Evolutionary conservation across 331 rosid species (phyloP).

Genomic region (Erythrophleum ivorense): DNA sequence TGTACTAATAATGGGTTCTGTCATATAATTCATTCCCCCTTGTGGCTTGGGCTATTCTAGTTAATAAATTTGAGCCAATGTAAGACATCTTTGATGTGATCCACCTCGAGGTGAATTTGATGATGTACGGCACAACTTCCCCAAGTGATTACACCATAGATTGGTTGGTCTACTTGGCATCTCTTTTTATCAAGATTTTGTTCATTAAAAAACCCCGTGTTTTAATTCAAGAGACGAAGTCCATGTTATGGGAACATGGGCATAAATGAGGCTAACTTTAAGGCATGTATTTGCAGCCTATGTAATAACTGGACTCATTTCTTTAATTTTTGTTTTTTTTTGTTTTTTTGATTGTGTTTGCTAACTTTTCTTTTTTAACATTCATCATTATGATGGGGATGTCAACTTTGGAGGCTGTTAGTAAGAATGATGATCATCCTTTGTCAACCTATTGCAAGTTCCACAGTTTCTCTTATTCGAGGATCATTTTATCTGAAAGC

Average conservation of each 20-base stretch:
- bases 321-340: no score
- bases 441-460: conserved; percentile 18
- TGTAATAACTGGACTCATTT: no score
- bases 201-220: conserved; percentile 12
- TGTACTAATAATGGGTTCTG: background rate
- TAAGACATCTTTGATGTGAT: background rate
- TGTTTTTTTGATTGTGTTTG: background rate
- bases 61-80: background rate
- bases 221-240: background rate
- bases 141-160: background rate
- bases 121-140: conserved; percentile 6
- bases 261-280: background rate
- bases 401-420: background rate
- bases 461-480: conserved; percentile 5
- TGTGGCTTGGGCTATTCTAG: background rate
- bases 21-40: background rate
- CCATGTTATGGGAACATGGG: background rate
- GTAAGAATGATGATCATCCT: conserved; percentile 18
- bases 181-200: conserved; percentile 14
- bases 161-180: conserved; percentile 7
- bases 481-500: background rate
- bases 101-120: conserved; percentile 12
- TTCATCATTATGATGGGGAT: conserved; percentile 19
- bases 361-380: background rate
- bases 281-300: conserved; percentile 19